These are phyloP conservation scores for Peribolospora baueri DNA, from an alignment of 768 basidiomycete genomes.

Conservation along the genomic window DNA sequence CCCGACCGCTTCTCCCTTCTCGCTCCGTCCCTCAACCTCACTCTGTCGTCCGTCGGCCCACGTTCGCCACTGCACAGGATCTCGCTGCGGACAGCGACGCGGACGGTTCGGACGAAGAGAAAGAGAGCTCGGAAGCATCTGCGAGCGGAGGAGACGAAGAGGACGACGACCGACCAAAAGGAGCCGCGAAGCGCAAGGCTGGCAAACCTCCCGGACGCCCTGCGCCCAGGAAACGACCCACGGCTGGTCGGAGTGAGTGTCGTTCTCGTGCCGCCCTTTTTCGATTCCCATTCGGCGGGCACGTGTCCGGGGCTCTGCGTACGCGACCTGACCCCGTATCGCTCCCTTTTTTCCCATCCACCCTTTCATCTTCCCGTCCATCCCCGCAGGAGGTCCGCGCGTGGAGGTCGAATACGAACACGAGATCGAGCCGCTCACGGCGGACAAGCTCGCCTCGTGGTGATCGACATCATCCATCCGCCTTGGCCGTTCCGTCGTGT, in stretches of 20 bases:
- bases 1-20: neutral
- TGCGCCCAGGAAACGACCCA: conserved; percentile 12
- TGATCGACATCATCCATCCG: conserved; percentile 1
- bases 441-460: conserved; percentile 23
- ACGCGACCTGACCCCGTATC: too few species aligned
- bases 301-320: too few species aligned
- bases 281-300: neutral
- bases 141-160: conserved; percentile 22
- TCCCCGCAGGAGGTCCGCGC: conserved; percentile 36
- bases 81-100: conserved; percentile 17
- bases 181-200: conserved; percentile 30
- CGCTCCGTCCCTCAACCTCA: neutral
- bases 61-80: conserved; percentile 10
- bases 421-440: conserved; percentile 37
- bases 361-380: neutral
- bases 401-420: conserved; percentile 95
- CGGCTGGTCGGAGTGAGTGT: conserved; percentile 9
- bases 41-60: neutral
- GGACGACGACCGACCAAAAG: conserved; percentile 19
- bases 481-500: too few species aligned
- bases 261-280: conserved; percentile 6
- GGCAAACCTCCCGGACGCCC: neutral
- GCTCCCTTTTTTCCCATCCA: neutral
- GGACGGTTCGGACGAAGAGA: conserved; percentile 23
- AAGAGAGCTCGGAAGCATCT: conserved; percentile 19